Base-by-base conservation (phyloP, 768 basidiomycete genomes). In the Mycena olivaceomarginata region DNA sequence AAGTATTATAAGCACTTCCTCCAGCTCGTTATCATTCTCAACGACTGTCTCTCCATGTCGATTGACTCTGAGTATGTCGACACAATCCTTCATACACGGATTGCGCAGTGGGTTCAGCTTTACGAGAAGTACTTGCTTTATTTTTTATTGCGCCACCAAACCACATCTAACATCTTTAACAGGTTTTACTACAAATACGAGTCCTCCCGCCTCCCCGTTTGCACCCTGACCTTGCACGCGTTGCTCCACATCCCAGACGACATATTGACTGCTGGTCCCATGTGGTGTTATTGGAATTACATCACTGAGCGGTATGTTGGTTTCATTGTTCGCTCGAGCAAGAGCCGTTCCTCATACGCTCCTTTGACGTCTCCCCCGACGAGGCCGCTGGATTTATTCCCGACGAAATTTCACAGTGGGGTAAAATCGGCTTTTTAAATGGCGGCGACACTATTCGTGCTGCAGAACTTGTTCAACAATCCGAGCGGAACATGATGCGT, bases 261-360 rank as follows among this genome's bases (percentile, higher is more conserved):
- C 51, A 72, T 72, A n/a, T 51, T 64, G 4, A 72, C 53, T 20
- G 63, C 63, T 2, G 70, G 70, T 8, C 70, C 70, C 16, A 72
- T 72, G 70, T 72, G 70, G 70, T 72, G 70, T 31, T 72, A 65
- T 18, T 72, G 70, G 70, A 65, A 64, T n/a, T 72, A 65, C 56
- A 62, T 72, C 7, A 64, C 63, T 3, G 70, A 72, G 63, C 70
- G 70, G 48, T 72, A 53, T 13, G 62, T 64, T 9, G 70, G 70
- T 13, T 72, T 18, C 13, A 51, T 72, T 16, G 63, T 65, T 13
- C 70, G 62, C 16, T 64, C 51, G 20, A 65, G 62, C 39, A 72
- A 72, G 63, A 72, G 70, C 40, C 70, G 70, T 67, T 72, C 40
- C 11, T 72, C 8, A 70, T 46, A 11, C 64, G 64, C 12, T 67